Percentiles rank a stretch among this genome's conserved stretches.
These are phyloP conservation scores for Backusella circina DNA, from an alignment of 192 early-diverging fungal genomes.

Conservation along the genomic window DNA sequence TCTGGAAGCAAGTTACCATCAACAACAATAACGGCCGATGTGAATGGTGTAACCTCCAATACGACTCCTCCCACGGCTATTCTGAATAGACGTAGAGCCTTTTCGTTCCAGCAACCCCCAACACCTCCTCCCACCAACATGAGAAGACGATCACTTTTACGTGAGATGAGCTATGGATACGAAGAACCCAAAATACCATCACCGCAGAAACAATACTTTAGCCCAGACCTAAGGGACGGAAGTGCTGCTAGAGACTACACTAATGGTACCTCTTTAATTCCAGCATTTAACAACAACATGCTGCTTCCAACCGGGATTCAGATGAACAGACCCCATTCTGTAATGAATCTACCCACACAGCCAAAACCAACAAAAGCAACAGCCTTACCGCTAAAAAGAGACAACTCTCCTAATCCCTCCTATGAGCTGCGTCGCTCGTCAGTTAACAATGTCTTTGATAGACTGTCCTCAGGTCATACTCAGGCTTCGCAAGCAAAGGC, in stretches of 20 bases:
- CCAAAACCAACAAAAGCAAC: background rate
- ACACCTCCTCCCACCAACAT: background rate
- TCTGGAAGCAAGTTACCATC: background rate
- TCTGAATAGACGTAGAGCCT: slow-evolving; percentile 1
- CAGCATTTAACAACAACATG: background rate
- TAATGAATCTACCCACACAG: background rate
- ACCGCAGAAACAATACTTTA: background rate
- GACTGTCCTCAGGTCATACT: slow-evolving; percentile 20
- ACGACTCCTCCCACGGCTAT: background rate
- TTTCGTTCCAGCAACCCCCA: slow-evolving; percentile 2
- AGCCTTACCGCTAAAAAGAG: background rate
- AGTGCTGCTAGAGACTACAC: background rate
- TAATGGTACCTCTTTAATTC: background rate
- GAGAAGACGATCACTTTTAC: background rate
- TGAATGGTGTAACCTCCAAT: background rate
- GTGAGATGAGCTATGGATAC: background rate
- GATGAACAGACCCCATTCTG: background rate
- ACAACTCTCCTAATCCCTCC: background rate
- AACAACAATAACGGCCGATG: background rate
- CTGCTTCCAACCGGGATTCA: background rate
- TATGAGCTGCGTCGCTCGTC: background rate
- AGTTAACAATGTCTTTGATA: slow-evolving; percentile 18
- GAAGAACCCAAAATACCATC: background rate
- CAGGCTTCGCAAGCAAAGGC: slow-evolving; percentile 18
- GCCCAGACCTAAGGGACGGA: background rate